Conservation (phyloP, 768 basidiomycete genomes). For the Amanita fuliginea region DNA sequence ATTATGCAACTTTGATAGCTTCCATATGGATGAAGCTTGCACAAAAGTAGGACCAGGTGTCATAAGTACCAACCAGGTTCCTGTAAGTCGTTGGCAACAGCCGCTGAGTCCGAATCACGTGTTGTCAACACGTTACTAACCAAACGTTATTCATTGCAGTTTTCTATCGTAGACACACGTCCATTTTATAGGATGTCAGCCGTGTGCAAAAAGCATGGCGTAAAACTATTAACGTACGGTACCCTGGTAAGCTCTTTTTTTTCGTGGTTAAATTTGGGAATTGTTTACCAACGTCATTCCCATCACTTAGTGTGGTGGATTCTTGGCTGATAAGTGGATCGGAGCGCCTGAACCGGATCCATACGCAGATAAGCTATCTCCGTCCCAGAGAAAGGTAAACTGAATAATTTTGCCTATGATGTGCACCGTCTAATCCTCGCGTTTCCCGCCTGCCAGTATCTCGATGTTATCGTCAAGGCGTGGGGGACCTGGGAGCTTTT, state of each 20-base stretch:
- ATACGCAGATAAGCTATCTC: slow-evolving; percentile 58
- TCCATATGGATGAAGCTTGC: slow-evolving; percentile 71
- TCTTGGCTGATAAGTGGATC: slow-evolving; percentile 71
- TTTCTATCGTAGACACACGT: slow-evolving; percentile 72
- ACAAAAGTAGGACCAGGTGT: slow-evolving; percentile 56
- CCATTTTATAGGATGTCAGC: slow-evolving; percentile 69
- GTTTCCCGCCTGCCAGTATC: slow-evolving; percentile 39
- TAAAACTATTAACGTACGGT: slow-evolving; percentile 76
- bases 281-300: neutral
- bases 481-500: slow-evolving; percentile 78
- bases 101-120: neutral
- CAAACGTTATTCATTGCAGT: slow-evolving; percentile 29
- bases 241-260: slow-evolving; percentile 44
- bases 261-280: slow-evolving; percentile 7
- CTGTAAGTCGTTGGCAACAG: slow-evolving; percentile 32
- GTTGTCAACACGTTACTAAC: no score
- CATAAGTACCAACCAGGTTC: slow-evolving; percentile 77
- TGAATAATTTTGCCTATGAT: slow-evolving; percentile 1
- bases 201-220: slow-evolving; percentile 58
- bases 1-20: slow-evolving; percentile 73
- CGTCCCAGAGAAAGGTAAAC: slow-evolving; percentile 72
- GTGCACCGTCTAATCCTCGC: neutral
- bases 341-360: slow-evolving; percentile 55
- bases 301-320: slow-evolving; percentile 67
- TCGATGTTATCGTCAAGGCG: slow-evolving; percentile 69